phyloP scores from a whole-genome alignment of 225 moss, liverwort and hornwort species.

The Polytrichum formosum region DNA sequence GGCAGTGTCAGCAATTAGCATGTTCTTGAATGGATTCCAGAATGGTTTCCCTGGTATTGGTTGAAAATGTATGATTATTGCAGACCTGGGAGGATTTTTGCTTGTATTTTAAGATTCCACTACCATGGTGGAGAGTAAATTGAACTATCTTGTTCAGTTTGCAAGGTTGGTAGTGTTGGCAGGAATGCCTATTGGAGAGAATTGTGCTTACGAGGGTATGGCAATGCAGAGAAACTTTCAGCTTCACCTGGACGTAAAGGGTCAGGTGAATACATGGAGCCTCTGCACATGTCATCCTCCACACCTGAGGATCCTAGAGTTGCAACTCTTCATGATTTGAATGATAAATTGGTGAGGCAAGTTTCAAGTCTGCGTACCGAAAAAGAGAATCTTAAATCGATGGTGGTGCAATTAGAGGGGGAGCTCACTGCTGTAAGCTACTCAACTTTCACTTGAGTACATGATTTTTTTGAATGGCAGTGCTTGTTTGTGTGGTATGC shows the following conservation, averaged over 20 bases:
- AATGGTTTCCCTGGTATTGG: background rate
- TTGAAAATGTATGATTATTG: background rate
- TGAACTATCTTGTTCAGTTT: background rate
- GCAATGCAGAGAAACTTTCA: background rate
- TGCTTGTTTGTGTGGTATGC: background rate
- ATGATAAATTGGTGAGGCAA: conserved; percentile 8
- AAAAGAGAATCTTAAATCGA: background rate
- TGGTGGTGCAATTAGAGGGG: conserved; percentile 9
- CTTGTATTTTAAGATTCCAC: background rate
- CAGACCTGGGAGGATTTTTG: background rate
- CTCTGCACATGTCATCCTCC: background rate
- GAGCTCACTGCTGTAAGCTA: conserved; percentile 8
- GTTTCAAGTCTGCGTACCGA: conserved; percentile 6
- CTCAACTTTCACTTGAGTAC: background rate
- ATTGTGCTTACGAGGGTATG: background rate
- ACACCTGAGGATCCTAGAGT: background rate
- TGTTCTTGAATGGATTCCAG: too few relatives aligned
- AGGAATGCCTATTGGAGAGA: background rate
- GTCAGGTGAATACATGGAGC: background rate
- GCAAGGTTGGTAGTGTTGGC: too few relatives aligned
- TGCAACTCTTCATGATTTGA: conserved; percentile 11
- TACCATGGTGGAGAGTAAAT: background rate
- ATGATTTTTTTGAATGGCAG: background rate
- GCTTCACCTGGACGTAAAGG: background rate
- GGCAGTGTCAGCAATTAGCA: too few relatives aligned